Percentiles rank a stretch among this genome's conserved stretches.
Evolutionary conservation across 2,329 filamentous ascomycete genomes (phyloP).

Genomic region (Epichloe sylvatica): DNA sequence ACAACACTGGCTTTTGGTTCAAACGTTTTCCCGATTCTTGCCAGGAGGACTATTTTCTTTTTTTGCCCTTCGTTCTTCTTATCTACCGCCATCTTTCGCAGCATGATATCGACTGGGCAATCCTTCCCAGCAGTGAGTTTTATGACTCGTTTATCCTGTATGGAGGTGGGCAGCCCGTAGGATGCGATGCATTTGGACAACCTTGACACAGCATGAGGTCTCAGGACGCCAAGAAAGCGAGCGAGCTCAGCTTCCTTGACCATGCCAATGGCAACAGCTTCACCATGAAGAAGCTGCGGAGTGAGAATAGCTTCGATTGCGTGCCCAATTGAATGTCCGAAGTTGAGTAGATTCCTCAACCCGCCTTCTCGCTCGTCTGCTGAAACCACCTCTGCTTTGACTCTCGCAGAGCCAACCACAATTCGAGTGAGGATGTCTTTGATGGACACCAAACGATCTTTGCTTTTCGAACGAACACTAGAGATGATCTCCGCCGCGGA

Average conservation of each 20-base stretch:
- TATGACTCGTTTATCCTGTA: slow-evolving; percentile 70
- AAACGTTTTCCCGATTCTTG: slow-evolving; percentile 74
- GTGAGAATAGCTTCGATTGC: slow-evolving; percentile 92
- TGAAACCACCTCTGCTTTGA: slow-evolving; percentile 91
- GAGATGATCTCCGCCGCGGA: slow-evolving; percentile 62
- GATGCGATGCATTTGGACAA: slow-evolving; percentile 88
- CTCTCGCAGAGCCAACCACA: slow-evolving; percentile 77
- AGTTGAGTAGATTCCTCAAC: slow-evolving; percentile 86
- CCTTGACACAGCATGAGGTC: slow-evolving; percentile 75
- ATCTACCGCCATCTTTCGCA: slow-evolving; percentile 92
- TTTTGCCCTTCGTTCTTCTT: slow-evolving; percentile 95
- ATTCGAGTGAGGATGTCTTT: slow-evolving; percentile 58
- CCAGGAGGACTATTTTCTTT: slow-evolving; percentile 91
- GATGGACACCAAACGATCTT: slow-evolving; percentile 55
- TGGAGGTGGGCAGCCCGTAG: slow-evolving; percentile 75
- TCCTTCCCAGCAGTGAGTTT: slow-evolving; percentile 73
- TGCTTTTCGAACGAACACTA: slow-evolving; percentile 20
- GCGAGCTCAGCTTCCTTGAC: slow-evolving; percentile 93
- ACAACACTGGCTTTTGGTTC: slow-evolving; percentile 83
- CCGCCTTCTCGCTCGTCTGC: slow-evolving; percentile 90
- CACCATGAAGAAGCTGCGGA: slow-evolving; percentile 87
- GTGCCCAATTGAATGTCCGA: slow-evolving; percentile 95
- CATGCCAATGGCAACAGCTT: slow-evolving; percentile 96
- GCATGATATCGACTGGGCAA: slow-evolving; percentile 72
- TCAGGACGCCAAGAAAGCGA: slow-evolving; percentile 72